Evolutionary conservation across 139 green algal species (phyloP).

Genomic region (Coelastrella sp.): DNA sequence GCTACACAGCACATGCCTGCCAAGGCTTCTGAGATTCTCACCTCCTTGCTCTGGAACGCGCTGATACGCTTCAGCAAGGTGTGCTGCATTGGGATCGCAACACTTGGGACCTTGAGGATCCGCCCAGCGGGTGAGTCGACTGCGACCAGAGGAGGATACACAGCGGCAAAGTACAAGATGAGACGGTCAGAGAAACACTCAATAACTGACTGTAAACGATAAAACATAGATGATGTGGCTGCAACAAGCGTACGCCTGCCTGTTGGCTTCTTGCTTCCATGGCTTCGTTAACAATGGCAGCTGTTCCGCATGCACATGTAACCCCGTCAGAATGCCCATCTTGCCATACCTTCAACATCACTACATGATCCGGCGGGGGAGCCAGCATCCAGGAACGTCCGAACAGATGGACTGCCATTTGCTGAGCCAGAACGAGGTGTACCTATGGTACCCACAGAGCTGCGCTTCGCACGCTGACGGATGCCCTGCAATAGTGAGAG

Average conservation of each 20-base stretch:
- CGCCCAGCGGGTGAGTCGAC: background rate
- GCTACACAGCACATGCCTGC: background rate
- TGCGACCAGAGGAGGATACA: background rate
- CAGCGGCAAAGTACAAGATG: background rate
- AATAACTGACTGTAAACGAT: no score
- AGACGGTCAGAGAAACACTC: no score
- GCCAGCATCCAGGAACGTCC: background rate
- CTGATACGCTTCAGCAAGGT: slow-evolving; percentile 63
- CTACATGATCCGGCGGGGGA: background rate
- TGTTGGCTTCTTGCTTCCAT: background rate
- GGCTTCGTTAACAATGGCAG: background rate
- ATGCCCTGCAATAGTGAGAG: background rate
- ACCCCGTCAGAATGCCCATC: background rate
- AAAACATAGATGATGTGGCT: no score
- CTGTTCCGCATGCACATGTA: background rate
- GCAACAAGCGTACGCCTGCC: background rate
- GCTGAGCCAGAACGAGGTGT: slow-evolving; percentile 10
- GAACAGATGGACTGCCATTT: background rate
- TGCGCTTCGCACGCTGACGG: background rate
- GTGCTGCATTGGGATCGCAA: slow-evolving; percentile 57
- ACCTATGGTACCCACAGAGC: slow-evolving; percentile 4
- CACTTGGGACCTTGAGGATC: slow-evolving; percentile 44
- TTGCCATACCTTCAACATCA: background rate
- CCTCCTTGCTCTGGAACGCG: slow-evolving; percentile 61
- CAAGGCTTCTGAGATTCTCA: background rate